Evolutionary conservation across 768 basidiomycete species (phyloP).

Genomic region (Dentipellis sp.): DNA sequence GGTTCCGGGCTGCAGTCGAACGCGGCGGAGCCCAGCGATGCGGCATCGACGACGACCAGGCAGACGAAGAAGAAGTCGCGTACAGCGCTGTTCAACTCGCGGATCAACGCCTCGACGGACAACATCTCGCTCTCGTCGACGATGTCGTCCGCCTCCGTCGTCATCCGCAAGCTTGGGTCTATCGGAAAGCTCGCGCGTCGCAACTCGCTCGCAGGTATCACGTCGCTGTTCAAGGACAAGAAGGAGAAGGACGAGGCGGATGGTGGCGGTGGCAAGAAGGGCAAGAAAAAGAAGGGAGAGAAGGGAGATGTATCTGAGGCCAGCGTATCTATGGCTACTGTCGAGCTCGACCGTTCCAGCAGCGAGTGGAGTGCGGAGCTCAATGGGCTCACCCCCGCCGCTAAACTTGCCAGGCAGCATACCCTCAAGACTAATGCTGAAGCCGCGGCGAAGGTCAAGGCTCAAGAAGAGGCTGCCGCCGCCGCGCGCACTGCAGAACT

Average conservation of each 20-base stretch:
- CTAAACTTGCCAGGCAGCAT: slow-evolving; percentile 82
- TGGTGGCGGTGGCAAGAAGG: slow-evolving; percentile 31
- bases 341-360: slow-evolving; percentile 75
- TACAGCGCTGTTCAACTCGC: slow-evolving; percentile 73
- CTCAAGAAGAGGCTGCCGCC: slow-evolving; percentile 40
- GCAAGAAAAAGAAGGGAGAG: slow-evolving; percentile 40
- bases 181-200: slow-evolving; percentile 84
- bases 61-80: slow-evolving; percentile 60
- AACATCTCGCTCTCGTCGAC: slow-evolving; percentile 94
- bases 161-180: slow-evolving; percentile 91
- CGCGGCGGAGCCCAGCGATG: slow-evolving; percentile 19
- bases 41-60: slow-evolving; percentile 23
- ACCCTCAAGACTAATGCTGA: slow-evolving; percentile 84
- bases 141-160: slow-evolving; percentile 89
- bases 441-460: slow-evolving; percentile 58
- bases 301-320: slow-evolving; percentile 63
- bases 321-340: slow-evolving; percentile 73
- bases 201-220: slow-evolving; percentile 86
- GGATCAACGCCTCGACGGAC: slow-evolving; percentile 82
- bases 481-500: slow-evolving; percentile 21
- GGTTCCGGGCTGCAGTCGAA: slow-evolving; percentile 14
- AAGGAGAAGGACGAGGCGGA: slow-evolving; percentile 40
- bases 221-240: slow-evolving; percentile 90
- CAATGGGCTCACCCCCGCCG: slow-evolving; percentile 82
- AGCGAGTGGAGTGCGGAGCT: slow-evolving; percentile 42